Evolutionary conservation across 2,329 filamentous ascomycete species (phyloP).

Genomic region (Botrytis medusae): DNA sequence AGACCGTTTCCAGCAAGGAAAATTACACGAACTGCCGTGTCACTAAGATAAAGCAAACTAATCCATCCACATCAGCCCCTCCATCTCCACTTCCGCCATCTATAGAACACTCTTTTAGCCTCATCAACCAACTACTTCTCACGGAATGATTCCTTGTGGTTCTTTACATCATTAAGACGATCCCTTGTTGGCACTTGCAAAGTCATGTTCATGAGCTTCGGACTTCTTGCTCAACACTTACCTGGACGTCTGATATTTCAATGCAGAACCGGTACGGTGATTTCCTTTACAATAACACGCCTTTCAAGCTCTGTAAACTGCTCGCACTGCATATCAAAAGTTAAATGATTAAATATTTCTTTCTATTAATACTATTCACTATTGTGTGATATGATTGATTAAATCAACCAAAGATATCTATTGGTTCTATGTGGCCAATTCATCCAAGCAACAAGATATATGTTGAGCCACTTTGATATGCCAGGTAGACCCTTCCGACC

Average conservation of each 20-base stretch:
- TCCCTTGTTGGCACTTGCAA: background rate
- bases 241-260: background rate
- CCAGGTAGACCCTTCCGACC: background rate
- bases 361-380: constrained; percentile 19
- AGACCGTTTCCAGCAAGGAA: background rate
- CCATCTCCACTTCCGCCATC: background rate
- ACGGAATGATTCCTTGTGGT: background rate
- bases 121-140: background rate
- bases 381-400: constrained; percentile 10
- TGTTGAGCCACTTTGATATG: background rate
- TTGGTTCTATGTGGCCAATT: background rate
- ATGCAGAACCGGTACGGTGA: background rate
- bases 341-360: background rate
- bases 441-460: background rate
- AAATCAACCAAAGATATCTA: constrained; percentile 6
- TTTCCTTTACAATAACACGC: background rate
- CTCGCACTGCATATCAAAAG: background rate
- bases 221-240: background rate
- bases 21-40: background rate
- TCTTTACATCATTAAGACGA: background rate
- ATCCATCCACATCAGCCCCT: background rate
- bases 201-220: background rate
- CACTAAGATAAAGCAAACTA: background rate
- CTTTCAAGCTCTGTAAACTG: background rate
- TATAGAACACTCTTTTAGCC: background rate